Conservation (phyloP, 257 asterid species). For the Cordia subcordata region DNA sequence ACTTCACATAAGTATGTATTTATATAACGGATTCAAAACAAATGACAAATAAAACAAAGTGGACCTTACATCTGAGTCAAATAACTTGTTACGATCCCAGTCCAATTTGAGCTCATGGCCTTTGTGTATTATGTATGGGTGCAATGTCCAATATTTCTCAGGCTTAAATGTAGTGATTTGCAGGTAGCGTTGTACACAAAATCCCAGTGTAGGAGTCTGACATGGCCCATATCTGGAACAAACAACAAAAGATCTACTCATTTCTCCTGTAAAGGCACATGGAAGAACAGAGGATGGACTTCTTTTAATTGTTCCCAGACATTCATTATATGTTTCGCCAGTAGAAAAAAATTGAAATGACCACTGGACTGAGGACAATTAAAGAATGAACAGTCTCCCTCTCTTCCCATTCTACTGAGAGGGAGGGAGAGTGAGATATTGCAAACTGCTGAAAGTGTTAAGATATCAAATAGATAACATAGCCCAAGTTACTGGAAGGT, state of each 20-base stretch:
- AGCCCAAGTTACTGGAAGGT: no score
- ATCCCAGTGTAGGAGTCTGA: constrained; percentile 92
- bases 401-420: no score
- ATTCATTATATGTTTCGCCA: no score
- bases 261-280: neutral
- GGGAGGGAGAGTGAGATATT: no score
- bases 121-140: constrained; percentile 59
- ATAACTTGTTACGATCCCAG: constrained; percentile 77
- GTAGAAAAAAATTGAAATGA: no score
- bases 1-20: constrained; percentile 18
- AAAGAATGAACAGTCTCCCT: no score
- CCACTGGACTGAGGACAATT: no score
- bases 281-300: neutral
- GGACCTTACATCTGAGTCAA: constrained; percentile 72
- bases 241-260: constrained; percentile 12
- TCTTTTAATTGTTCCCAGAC: neutral
- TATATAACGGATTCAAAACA: constrained; percentile 1
- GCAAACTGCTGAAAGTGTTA: no score
- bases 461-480: no score
- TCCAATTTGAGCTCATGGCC: constrained; percentile 85
- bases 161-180: constrained; percentile 78
- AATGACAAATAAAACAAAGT: constrained; percentile 6
- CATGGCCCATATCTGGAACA: constrained; percentile 88
- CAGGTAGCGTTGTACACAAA: constrained; percentile 87
- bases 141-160: constrained; percentile 75